Percentiles rank a stretch among this genome's conserved stretches.
phyloP scores from a whole-genome alignment of 2,329 filamentous ascomycete genomes.

The Cladosporium sp. region DNA sequence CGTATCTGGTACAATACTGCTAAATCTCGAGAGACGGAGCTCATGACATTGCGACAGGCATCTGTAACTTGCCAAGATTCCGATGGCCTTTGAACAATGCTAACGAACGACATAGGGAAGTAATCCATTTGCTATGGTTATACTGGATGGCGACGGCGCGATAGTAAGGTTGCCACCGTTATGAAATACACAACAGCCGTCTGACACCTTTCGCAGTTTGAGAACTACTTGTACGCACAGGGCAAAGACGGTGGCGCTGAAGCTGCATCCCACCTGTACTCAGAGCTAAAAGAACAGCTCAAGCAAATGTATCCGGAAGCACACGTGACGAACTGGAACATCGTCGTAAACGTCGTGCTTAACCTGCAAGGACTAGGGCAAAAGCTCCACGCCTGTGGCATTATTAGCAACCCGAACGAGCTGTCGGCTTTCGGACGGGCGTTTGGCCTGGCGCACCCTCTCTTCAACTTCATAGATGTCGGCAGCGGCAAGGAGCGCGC shows the following conservation, averaged over 20 bases:
- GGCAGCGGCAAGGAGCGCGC: constrained; percentile 49
- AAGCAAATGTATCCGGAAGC: constrained; percentile 41
- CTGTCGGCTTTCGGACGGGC: constrained; percentile 45
- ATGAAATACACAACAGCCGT: neutral
- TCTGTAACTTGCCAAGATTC: constrained; percentile 24
- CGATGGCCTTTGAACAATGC: neutral
- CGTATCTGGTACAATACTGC: constrained; percentile 35
- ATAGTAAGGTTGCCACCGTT: constrained; percentile 37
- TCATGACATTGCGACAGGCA: constrained; percentile 25
- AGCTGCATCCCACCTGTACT: constrained; percentile 45
- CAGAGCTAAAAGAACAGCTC: constrained; percentile 45
- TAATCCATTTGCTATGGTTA: constrained; percentile 47
- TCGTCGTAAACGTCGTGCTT: constrained; percentile 50
- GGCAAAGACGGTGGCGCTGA: constrained; percentile 49
- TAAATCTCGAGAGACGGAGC: constrained; percentile 28
- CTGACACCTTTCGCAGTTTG: constrained; percentile 39
- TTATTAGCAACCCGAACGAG: constrained; percentile 43
- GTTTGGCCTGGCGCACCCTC: constrained; percentile 46
- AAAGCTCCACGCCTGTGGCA: constrained; percentile 43
- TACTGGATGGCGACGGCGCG: constrained; percentile 53
- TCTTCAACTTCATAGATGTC: constrained; percentile 51
- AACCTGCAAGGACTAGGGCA: constrained; percentile 48
- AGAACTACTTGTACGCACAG: constrained; percentile 44
- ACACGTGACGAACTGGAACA: constrained; percentile 43
- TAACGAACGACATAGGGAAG: constrained; percentile 25